Conservation (phyloP, 2,329 filamentous ascomycete species). For the Dactylonectria macrodidyma region DNA sequence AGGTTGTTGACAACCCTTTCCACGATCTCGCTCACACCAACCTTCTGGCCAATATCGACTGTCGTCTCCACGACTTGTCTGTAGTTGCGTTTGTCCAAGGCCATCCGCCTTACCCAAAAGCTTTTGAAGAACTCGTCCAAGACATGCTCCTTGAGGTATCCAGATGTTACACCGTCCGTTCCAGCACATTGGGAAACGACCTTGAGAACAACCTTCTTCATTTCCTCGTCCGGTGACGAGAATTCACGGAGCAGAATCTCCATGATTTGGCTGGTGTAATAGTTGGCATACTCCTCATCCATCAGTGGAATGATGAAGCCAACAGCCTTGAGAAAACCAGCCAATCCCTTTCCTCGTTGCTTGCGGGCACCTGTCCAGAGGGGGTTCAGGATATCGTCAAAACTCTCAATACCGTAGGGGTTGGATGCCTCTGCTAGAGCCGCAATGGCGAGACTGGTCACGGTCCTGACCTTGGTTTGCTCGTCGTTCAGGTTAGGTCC, state of each 20-base stretch:
- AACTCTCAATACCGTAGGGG: conserved; percentile 98
- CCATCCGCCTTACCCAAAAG: conserved; percentile 98
- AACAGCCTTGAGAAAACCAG: conserved; percentile 96
- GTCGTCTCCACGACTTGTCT: conserved; percentile 98
- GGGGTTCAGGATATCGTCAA: conserved; percentile 97
- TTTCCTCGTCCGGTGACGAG: conserved; percentile 96
- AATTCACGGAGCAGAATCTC: conserved; percentile 97
- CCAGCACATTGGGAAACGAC: conserved; percentile 96
- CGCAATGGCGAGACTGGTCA: conserved; percentile 94
- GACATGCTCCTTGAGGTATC: conserved; percentile 95
- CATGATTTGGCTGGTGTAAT: conserved; percentile 99
- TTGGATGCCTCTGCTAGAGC: conserved; percentile 96
- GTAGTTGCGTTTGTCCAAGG: conserved; percentile 97
- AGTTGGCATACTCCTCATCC: conserved; percentile 99
- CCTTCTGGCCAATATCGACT: conserved; percentile 96
- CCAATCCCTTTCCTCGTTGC: conserved; percentile 95
- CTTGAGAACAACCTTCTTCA: conserved; percentile 99
- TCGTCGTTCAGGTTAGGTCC: conserved; percentile 96
- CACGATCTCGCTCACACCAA: conserved; percentile 95
- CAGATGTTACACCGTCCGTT: conserved; percentile 94
- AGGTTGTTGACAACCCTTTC: conserved; percentile 94
- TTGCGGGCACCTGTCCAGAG: conserved; percentile 97
- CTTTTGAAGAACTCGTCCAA: conserved; percentile 98
- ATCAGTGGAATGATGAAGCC: conserved; percentile 98
- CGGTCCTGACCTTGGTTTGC: conserved; percentile 96